Percentiles rank a stretch among this genome's conserved stretches.
These are phyloP conservation scores for Lasiosphaeria hispida DNA, from an alignment of 495 filamentous ascomycete genomes.

Conservation along the genomic window DNA sequence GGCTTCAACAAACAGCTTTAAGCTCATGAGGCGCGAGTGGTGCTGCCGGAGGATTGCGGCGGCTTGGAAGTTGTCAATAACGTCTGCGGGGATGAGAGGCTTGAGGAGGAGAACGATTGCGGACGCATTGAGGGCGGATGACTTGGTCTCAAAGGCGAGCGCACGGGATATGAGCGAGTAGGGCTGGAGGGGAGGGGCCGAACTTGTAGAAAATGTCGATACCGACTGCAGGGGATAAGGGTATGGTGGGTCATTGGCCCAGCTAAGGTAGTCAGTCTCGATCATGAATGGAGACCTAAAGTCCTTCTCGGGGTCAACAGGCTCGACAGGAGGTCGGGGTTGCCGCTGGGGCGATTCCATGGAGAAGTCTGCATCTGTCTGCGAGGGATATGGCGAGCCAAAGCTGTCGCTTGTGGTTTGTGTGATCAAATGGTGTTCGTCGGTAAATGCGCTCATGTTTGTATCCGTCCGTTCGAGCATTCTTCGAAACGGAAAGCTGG, in stretches of 20 bases:
- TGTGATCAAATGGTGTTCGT: constrained; percentile 45
- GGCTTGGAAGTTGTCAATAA: constrained; percentile 49
- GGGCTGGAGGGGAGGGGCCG: constrained; percentile 44
- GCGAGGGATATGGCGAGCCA: constrained; percentile 32
- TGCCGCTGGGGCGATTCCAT: constrained; percentile 15
- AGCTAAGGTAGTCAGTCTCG: constrained; percentile 50
- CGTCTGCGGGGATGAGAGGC: constrained; percentile 46
- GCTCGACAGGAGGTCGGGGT: constrained; percentile 1
- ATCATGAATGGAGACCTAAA: constrained; percentile 41
- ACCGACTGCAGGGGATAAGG: constrained; percentile 33
- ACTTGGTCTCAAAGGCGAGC: constrained; percentile 46
- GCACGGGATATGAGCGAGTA: constrained; percentile 47
- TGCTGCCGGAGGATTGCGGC: constrained; percentile 60
- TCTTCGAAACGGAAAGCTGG: constrained; percentile 19
- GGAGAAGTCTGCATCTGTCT: constrained; percentile 24
- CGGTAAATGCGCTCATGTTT: constrained; percentile 34
- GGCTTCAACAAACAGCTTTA: constrained; percentile 66
- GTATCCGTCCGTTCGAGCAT: constrained; percentile 35
- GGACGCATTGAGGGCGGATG: constrained; percentile 47
- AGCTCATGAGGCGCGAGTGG: constrained; percentile 60
- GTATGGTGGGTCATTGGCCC: constrained; percentile 47
- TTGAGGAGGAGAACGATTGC: constrained; percentile 52
- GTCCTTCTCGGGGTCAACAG: constrained; percentile 24
- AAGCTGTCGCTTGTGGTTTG: constrained; percentile 44
- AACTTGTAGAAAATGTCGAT: constrained; percentile 10